Conservation (phyloP, 192 early-diverging fungal species). For the Glomus cerebriforme region DNA sequence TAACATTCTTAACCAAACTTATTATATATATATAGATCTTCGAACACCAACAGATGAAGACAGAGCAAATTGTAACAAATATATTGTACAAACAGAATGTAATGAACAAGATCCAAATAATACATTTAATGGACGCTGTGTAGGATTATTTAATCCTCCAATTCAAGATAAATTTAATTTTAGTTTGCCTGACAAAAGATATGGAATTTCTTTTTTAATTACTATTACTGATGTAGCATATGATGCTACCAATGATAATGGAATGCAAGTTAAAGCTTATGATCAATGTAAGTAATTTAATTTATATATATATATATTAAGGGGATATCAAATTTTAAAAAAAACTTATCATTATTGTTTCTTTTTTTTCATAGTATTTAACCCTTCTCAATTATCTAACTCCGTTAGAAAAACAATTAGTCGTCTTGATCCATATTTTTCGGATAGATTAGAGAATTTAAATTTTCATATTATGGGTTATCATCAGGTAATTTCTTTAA, state of each 20-base stretch:
- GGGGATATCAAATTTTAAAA: background rate
- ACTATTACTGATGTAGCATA: background rate
- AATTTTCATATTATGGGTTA: background rate
- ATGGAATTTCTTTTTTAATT: background rate
- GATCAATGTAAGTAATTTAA: background rate
- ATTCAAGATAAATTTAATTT: constrained; percentile 3
- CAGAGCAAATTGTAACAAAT: background rate
- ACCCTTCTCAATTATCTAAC: background rate
- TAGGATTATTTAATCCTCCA: background rate
- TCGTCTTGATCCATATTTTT: background rate
- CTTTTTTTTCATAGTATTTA: background rate
- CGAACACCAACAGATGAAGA: background rate
- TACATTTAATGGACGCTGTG: background rate
- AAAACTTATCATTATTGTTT: background rate
- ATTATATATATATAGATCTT: background rate
- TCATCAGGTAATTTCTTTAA: constrained; percentile 3
- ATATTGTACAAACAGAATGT: background rate
- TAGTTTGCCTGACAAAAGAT: background rate
- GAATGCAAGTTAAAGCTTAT: background rate
- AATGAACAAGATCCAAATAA: background rate
- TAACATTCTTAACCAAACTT: background rate
- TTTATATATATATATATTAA: background rate
- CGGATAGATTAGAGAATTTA: background rate
- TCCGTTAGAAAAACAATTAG: background rate
- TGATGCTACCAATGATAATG: background rate